These are phyloP conservation scores for Umbilicaria muhlenbergii DNA, from an alignment of 495 filamentous ascomycete species.

Conservation along the genomic window DNA sequence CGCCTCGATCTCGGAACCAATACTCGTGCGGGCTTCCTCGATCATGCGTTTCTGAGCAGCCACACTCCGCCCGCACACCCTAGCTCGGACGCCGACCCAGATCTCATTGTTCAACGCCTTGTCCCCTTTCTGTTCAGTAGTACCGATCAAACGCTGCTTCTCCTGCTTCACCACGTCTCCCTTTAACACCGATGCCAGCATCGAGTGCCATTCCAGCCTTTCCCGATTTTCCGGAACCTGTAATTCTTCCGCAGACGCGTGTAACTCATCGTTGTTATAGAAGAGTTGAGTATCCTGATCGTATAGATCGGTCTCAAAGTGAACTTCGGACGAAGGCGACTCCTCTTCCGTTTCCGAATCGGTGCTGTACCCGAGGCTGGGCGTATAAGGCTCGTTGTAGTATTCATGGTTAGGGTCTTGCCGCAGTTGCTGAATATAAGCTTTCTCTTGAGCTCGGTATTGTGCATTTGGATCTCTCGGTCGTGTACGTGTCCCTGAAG, in stretches of 20 bases:
- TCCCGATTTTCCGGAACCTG: conserved; percentile 80
- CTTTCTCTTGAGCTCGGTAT: conserved; percentile 68
- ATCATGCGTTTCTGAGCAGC: conserved; percentile 69
- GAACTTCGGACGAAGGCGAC: conserved; percentile 70
- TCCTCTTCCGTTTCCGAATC: conserved; percentile 86
- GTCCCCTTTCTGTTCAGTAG: conserved; percentile 58
- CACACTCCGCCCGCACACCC: conserved; percentile 65
- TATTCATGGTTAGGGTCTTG: conserved; percentile 62
- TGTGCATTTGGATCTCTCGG: conserved; percentile 60
- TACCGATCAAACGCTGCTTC: conserved; percentile 83
- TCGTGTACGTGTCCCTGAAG: conserved; percentile 32
- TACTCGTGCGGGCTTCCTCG: conserved; percentile 55
- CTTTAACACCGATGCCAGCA: conserved; percentile 88
- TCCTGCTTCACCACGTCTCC: conserved; percentile 96
- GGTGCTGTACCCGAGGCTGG: conserved; percentile 44
- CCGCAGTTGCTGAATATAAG: conserved; percentile 61
- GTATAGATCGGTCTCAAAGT: conserved; percentile 61
- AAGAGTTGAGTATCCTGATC: conserved; percentile 90
- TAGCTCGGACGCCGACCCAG: conserved; percentile 77
- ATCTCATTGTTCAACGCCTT: conserved; percentile 63
- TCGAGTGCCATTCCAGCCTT: conserved; percentile 91
- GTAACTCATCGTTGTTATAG: conserved; percentile 69
- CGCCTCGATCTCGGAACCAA: conserved; percentile 62
- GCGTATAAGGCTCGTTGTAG: conserved; percentile 51
- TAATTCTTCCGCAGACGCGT: conserved; percentile 77